Percentiles rank a stretch among this genome's conserved stretches.
These are phyloP conservation scores for Porcisia hertigi DNA, from an alignment of 208 protist species.

Conservation along the genomic window DNA sequence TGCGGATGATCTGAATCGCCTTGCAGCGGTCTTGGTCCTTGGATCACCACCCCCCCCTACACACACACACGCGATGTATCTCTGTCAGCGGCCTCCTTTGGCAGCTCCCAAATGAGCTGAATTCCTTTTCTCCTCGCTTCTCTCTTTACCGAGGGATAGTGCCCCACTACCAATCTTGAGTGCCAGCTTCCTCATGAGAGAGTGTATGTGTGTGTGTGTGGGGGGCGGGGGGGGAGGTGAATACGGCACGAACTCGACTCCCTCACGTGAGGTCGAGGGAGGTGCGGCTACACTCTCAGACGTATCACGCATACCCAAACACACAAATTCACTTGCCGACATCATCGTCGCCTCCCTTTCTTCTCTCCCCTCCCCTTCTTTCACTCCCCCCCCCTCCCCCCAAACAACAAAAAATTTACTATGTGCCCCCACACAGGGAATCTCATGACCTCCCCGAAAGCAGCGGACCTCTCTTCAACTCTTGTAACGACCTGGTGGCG, in stretches of 20 bases:
- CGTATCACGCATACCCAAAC: too few relatives aligned
- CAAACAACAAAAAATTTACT: background rate
- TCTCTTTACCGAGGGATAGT: too few relatives aligned
- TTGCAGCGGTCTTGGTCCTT: background rate
- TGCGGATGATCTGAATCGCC: background rate
- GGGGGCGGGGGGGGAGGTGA: background rate
- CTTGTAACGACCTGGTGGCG: conserved; percentile 20
- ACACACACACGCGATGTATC: background rate
- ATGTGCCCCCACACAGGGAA: background rate
- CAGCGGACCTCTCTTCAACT: background rate
- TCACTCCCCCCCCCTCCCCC: background rate
- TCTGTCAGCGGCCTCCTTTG: too few relatives aligned
- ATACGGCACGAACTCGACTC: background rate
- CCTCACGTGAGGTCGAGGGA: background rate
- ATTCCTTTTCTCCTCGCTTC: background rate
- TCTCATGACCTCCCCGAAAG: background rate
- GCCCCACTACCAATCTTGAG: too few relatives aligned
- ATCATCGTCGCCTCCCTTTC: background rate
- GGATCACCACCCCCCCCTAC: background rate
- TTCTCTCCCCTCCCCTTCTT: background rate
- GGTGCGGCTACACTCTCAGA: background rate
- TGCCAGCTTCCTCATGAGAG: background rate
- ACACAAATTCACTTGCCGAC: background rate
- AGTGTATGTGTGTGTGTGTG: background rate
- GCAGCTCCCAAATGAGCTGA: background rate